A percentile compares a stretch with the other conserved stretches of the same genome.
phyloP scores from a whole-genome alignment of 768 basidiomycete species.

The Tricholoma bakamatsutake region DNA sequence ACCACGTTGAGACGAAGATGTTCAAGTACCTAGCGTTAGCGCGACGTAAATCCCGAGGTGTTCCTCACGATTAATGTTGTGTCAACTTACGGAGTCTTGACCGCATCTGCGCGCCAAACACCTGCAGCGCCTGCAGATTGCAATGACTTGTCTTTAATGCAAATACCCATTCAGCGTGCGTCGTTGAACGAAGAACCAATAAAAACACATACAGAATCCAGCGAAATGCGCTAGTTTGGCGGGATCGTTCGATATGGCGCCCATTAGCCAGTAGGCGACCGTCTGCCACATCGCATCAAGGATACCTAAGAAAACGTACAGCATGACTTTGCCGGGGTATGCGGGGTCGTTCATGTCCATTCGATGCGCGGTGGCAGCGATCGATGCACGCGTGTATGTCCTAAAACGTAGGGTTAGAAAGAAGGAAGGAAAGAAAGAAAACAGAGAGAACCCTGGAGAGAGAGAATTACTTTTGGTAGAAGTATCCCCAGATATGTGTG shows the following conservation, averaged over 20 bases:
- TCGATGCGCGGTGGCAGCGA: conserved; percentile 32
- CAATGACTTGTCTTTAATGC: conserved; percentile 72
- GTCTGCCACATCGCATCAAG: conserved; percentile 87
- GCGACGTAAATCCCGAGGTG: conserved; percentile 11
- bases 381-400: conserved; percentile 52
- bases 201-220: conserved; percentile 65
- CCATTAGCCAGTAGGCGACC: conserved; percentile 66
- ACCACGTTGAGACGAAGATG: conserved; percentile 71
- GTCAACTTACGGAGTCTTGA: conserved; percentile 17
- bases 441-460: neutral
- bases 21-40: conserved; percentile 47
- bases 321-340: conserved; percentile 50
- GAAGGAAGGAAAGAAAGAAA: neutral
- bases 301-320: conserved; percentile 70
- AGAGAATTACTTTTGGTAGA: conserved; percentile 56
- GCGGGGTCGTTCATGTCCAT: conserved; percentile 54
- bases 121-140: conserved; percentile 76
- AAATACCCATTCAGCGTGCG: too few relatives aligned
- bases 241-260: conserved; percentile 4
- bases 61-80: neutral
- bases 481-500: conserved; percentile 71
- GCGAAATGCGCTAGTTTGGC: conserved; percentile 54
- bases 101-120: conserved; percentile 65
- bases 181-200: too few relatives aligned
- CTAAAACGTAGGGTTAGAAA: conserved; percentile 19